phyloP scores from a whole-genome alignment of 371 early-diverging fungal species.

The Cladochytrium tenue region DNA sequence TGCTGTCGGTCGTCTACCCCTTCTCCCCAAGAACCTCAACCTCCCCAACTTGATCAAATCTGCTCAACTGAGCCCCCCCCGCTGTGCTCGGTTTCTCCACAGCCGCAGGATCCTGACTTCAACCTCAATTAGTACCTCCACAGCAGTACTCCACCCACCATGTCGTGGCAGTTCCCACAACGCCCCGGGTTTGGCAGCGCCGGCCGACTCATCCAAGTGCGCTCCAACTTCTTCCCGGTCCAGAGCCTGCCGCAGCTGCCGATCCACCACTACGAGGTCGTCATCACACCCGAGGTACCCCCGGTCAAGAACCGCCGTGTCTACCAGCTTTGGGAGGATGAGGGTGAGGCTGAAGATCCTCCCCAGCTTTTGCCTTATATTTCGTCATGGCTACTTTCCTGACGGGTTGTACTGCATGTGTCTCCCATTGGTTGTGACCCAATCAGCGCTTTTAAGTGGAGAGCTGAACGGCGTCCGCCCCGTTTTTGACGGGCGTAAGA shows the following conservation, averaged over 20 bases:
- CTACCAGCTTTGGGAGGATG: slow-evolving; percentile 51
- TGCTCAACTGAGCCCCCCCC: neutral
- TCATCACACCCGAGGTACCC: slow-evolving; percentile 50
- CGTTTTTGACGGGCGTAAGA: slow-evolving; percentile 69
- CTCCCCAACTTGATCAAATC: too few relatives aligned
- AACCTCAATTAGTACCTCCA: too few relatives aligned
- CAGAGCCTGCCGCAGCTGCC: slow-evolving; percentile 35
- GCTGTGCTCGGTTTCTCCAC: neutral
- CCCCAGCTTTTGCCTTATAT: too few relatives aligned
- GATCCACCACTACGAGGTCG: slow-evolving; percentile 53
- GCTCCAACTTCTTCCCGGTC: slow-evolving; percentile 55
- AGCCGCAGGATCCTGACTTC: too few relatives aligned
- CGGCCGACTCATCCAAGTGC: slow-evolving; percentile 47
- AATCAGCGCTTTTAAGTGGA: slow-evolving; percentile 20
- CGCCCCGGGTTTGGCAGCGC: slow-evolving; percentile 38
- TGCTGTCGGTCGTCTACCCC: too few relatives aligned
- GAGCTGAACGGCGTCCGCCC: slow-evolving; percentile 36
- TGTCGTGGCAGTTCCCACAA: slow-evolving; percentile 25
- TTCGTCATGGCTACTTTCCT: too few relatives aligned
- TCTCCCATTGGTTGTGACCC: too few relatives aligned
- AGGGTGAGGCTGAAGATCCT: slow-evolving; percentile 14
- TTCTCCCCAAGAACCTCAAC: too few relatives aligned
- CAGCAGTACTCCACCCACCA: too few relatives aligned
- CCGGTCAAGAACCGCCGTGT: slow-evolving; percentile 50
- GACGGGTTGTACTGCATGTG: too few relatives aligned